Percentiles rank a stretch among this genome's conserved stretches.
Conservation (phyloP, 1,284 basidiomycete genomes). For the Sanghuangporus sanghuang region DNA sequence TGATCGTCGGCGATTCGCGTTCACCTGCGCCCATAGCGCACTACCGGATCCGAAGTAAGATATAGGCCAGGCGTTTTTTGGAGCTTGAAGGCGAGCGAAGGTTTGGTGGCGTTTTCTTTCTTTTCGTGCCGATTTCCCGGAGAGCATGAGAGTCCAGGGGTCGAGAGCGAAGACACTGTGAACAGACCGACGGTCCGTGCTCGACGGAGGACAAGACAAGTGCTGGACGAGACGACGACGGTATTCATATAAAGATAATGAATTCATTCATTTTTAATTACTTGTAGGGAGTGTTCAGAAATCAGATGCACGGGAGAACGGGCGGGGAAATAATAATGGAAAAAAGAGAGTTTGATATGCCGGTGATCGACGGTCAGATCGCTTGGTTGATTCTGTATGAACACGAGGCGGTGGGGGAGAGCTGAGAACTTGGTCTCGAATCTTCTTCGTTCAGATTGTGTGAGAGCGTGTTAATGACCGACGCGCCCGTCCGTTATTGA, state of each 20-base stretch:
- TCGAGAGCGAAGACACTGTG: background rate
- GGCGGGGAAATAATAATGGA: too few species aligned
- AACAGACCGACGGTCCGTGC: background rate
- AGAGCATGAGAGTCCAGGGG: too few species aligned
- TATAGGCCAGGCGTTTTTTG: background rate
- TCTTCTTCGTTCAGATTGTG: background rate
- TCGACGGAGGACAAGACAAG: background rate
- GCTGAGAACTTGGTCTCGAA: background rate
- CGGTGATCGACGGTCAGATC: slow-evolving; percentile 3
- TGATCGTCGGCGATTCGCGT: background rate
- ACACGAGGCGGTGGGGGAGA: background rate
- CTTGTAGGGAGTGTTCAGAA: too few species aligned
- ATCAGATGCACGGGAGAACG: too few species aligned
- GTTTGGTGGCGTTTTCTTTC: background rate
- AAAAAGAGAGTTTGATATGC: slow-evolving; percentile 1
- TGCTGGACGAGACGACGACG: background rate
- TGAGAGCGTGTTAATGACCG: background rate
- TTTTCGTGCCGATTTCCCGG: too few species aligned
- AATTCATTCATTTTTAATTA: too few species aligned
- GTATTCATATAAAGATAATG: background rate
- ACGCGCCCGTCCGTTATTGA: background rate
- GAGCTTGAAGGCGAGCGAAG: background rate
- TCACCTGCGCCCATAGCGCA: background rate
- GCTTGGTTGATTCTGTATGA: background rate
- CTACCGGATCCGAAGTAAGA: background rate